Evolutionary conservation across 202 grass and related monocot genomes (phyloP), one percentile per base, ranked within the genome.

Genomic region (Eragrostis tef): DNA sequence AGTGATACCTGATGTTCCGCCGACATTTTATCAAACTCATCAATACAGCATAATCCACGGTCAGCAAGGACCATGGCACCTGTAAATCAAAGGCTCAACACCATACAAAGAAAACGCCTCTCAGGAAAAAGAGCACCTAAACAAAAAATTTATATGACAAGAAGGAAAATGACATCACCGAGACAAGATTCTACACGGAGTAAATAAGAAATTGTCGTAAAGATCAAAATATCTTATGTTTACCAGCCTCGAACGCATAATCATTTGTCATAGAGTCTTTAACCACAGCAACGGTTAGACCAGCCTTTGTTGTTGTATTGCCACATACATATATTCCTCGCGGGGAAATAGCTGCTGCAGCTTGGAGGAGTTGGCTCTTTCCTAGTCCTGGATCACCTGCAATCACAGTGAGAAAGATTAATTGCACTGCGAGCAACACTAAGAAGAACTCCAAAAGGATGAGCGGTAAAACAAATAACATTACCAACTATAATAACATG

Each of bases 241-340:
- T 96, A 98, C 94, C 94, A 88, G 94, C 94, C 43, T 98, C 94
- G 88, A 98, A 98, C 73, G 90, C 92, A 93, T 94, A 94, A 93
- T 98, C 94, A 22, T 72, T 88, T 61, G 94, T 94, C 88, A 98
- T 86, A 82, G 94, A 92, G 93, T 98, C 92, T 89, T 93, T 98
- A 87, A 98, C 92, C 1, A 98, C 94, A 22, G 94, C 94, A 86
- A 98, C 94, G 19, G 95, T 98, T 79, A 98, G 85, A 25, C 95
- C 95, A 87, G 95, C 95, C 80, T 91, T 98, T 34, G 90, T 98
- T 17, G 95, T 98, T 67, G 90, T 93, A 82, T 98, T 98, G 49
- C 86, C 95, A 17, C 95, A 98, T 45, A 94, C 90, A 82, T 98
- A 98, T 78, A 98, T 94, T 81, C 95, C 95, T 78, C 95, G 85